Evolutionary conservation across 306 rosid species (phyloP).

Genomic region (Acmispon strigosus): DNA sequence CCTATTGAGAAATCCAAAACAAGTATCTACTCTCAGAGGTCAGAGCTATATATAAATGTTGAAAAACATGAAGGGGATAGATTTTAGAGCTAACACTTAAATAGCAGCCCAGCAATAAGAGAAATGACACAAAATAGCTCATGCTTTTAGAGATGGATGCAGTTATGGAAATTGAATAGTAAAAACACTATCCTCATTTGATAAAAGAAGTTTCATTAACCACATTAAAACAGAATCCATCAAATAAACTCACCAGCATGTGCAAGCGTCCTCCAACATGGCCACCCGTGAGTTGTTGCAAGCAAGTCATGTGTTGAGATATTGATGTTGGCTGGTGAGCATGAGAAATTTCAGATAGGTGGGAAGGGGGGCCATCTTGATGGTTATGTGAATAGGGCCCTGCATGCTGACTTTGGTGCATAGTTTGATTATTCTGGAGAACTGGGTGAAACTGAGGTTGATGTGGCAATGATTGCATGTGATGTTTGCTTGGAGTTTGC

Average conservation of each 20-base stretch:
- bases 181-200: not conserved
- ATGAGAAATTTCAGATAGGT: constrained; percentile 71
- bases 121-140: not conserved
- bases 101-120: constrained; percentile 2
- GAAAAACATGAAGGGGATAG: not conserved
- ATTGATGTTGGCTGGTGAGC: constrained; percentile 73
- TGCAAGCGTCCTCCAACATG: constrained; percentile 87
- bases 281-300: constrained; percentile 60
- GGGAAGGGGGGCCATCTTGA: constrained; percentile 64
- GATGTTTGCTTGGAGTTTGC: constrained; percentile 64
- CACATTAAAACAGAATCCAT: not conserved
- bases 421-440: constrained; percentile 69
- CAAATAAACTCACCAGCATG: constrained; percentile 60
- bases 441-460: constrained; percentile 80
- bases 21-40: not conserved
- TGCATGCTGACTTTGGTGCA: constrained; percentile 71
- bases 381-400: constrained; percentile 70
- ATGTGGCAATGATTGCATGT: constrained; percentile 60
- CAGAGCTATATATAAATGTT: not conserved
- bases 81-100: not conserved
- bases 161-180: not conserved
- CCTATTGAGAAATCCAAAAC: constrained; percentile 1
- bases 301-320: constrained; percentile 76
- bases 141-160: not conserved
- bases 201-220: not conserved